A percentile compares a stretch with the other conserved stretches of the same genome.
Conservation (phyloP, 768 basidiomycete genomes). For the Leccinum boreale region DNA sequence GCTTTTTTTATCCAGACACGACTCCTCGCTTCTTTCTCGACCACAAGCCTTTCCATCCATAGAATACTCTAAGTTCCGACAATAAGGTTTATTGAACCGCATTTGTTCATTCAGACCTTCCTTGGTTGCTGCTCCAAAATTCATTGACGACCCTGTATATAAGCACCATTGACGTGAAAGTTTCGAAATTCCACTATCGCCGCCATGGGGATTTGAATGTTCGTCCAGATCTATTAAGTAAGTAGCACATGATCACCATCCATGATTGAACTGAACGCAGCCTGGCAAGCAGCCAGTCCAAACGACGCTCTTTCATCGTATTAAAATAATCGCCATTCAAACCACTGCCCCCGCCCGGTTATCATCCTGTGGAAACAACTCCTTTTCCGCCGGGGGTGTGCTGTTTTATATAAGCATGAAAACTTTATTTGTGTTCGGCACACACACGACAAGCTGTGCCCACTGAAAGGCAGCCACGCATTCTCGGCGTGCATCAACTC, state of each 20-base stretch:
- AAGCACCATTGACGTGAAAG: slow-evolving; percentile 6
- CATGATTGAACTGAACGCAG: neutral
- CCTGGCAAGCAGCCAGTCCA: neutral
- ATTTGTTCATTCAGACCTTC: slow-evolving; percentile 11
- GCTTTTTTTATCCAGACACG: neutral
- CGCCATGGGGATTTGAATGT: slow-evolving; percentile 22
- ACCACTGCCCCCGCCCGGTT: slow-evolving; percentile 26
- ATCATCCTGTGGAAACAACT: slow-evolving; percentile 20
- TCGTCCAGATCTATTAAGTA: neutral
- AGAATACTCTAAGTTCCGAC: slow-evolving; percentile 10
- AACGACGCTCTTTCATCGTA: slow-evolving; percentile 12
- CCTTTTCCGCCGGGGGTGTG: slow-evolving; percentile 7
- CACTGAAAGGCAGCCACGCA: slow-evolving; percentile 21
- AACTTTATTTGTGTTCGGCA: slow-evolving; percentile 14
- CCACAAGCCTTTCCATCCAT: neutral
- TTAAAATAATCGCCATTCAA: slow-evolving; percentile 6
- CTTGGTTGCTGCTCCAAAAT: slow-evolving; percentile 6
- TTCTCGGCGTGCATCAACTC: slow-evolving; percentile 27
- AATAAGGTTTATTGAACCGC: slow-evolving; percentile 10
- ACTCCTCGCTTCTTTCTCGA: neutral
- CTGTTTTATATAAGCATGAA: slow-evolving; percentile 7
- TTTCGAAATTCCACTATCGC: slow-evolving; percentile 23
- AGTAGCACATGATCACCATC: neutral
- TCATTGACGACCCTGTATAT: slow-evolving; percentile 22
- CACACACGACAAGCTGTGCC: slow-evolving; percentile 12